Conservation (phyloP, 495 filamentous ascomycete species). For the Neurospora sp. region DNA sequence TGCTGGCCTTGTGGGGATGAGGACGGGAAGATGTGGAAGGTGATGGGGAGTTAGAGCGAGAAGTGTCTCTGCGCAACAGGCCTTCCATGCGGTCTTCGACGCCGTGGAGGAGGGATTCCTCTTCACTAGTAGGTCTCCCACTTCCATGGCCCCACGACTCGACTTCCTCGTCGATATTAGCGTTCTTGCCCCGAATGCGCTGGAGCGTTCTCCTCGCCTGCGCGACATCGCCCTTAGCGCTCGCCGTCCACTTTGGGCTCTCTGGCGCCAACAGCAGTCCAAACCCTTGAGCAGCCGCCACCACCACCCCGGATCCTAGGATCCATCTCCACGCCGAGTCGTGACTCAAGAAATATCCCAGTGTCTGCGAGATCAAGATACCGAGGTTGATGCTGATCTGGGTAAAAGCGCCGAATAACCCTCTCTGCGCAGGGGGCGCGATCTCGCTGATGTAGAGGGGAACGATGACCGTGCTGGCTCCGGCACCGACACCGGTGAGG, state of each 20-base stretch:
- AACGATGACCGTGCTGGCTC: constrained; percentile 81
- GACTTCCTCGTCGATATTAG: constrained; percentile 66
- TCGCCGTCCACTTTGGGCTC: constrained; percentile 74
- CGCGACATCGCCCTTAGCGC: constrained; percentile 47
- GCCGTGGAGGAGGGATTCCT: constrained; percentile 34
- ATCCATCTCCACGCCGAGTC: constrained; percentile 75
- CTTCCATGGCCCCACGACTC: constrained; percentile 45
- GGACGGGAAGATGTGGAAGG: constrained; percentile 19
- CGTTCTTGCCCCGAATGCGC: constrained; percentile 58
- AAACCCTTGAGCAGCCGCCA: constrained; percentile 54
- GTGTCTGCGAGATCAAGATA: constrained; percentile 69
- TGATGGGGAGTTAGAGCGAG: constrained; percentile 2
- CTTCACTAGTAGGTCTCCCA: constrained; percentile 26
- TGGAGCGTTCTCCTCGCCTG: constrained; percentile 58
- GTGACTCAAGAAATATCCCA: constrained; percentile 79
- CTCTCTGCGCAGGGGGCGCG: constrained; percentile 65
- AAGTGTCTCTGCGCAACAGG: constrained; percentile 12
- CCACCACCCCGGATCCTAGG: constrained; percentile 57
- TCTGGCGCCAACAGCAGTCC: constrained; percentile 67
- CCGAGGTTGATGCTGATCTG: constrained; percentile 94
- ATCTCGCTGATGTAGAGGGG: constrained; percentile 94
- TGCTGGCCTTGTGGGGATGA: constrained; percentile 22
- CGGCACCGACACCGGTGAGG: constrained; percentile 73
- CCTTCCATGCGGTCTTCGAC: constrained; percentile 8
- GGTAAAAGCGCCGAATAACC: constrained; percentile 83